Evolutionary conservation across 176 grass and related monocot genomes (phyloP).

Genomic region (Zea luxurians): DNA sequence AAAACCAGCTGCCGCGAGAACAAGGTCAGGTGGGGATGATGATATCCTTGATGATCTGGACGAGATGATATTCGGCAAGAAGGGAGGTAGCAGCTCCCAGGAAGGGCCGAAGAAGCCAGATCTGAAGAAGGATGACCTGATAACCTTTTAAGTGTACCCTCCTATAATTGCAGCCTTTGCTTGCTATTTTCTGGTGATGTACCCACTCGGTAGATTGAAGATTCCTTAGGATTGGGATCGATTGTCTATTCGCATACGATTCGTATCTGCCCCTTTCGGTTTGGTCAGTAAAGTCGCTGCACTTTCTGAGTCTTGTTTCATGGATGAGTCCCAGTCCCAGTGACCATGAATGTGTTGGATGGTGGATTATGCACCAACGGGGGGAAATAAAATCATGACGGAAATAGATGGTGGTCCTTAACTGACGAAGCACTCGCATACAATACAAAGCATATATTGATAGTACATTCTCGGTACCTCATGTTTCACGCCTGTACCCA

Average conservation of each 20-base stretch:
- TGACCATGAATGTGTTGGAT: constrained; percentile 14
- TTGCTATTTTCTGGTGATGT: constrained; percentile 38
- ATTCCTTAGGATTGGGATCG: background rate
- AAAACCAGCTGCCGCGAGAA: constrained; percentile 60
- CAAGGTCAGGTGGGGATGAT: constrained; percentile 74
- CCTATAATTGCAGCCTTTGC: background rate
- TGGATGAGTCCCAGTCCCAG: background rate
- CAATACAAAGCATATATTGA: too few relatives aligned
- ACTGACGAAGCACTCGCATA: too few relatives aligned
- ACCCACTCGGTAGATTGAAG: constrained; percentile 44
- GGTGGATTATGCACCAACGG: constrained; percentile 15
- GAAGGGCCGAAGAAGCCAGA: constrained; percentile 57
- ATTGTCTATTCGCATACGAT: constrained; percentile 24
- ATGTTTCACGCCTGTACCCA: background rate
- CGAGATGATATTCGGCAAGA: constrained; percentile 97
- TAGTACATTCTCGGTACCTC: background rate
- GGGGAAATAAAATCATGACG: background rate
- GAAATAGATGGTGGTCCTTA: too few relatives aligned
- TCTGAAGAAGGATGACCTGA: constrained; percentile 73
- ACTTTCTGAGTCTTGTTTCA: constrained; percentile 22
- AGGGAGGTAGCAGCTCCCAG: constrained; percentile 61
- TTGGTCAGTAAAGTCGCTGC: constrained; percentile 30
- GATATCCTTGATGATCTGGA: constrained; percentile 87
- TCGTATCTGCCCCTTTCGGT: constrained; percentile 11
- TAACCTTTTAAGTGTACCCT: constrained; percentile 58